A percentile compares a stretch with the other conserved stretches of the same genome.
phyloP scores from a whole-genome alignment of 768 basidiomycete species.

The Royoungia palumana region DNA sequence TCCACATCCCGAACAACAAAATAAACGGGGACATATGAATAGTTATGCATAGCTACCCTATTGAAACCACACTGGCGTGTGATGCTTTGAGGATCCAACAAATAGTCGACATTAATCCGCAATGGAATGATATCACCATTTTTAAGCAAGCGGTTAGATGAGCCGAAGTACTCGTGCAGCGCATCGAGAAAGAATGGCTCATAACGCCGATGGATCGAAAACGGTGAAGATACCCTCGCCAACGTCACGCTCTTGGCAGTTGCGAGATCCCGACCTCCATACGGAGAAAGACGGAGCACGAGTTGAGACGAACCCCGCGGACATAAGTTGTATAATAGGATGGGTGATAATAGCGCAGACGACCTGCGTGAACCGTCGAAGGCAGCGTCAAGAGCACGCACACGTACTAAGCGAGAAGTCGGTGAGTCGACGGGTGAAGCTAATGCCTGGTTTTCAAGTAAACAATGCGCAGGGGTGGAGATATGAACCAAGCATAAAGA shows the following conservation, averaged over 20 bases:
- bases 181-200: slow-evolving; percentile 59
- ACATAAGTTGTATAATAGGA: slow-evolving; percentile 53
- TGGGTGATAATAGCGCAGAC: slow-evolving; percentile 38
- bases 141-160: slow-evolving; percentile 55
- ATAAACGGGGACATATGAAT: slow-evolving; percentile 52
- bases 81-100: slow-evolving; percentile 18
- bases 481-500: background rate
- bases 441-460: slow-evolving; percentile 44
- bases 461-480: background rate
- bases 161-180: slow-evolving; percentile 61
- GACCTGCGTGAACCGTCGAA: slow-evolving; percentile 36
- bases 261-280: slow-evolving; percentile 63
- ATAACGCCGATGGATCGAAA: slow-evolving; percentile 61
- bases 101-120: slow-evolving; percentile 51
- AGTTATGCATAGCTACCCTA: background rate
- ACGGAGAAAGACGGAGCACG: slow-evolving; percentile 51
- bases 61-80: slow-evolving; percentile 7
- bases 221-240: slow-evolving; percentile 76
- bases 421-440: slow-evolving; percentile 36
- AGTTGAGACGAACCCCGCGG: slow-evolving; percentile 29
- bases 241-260: slow-evolving; percentile 67
- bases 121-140: slow-evolving; percentile 72
- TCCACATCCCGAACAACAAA: slow-evolving; percentile 81
- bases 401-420: slow-evolving; percentile 51
- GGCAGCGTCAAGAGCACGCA: slow-evolving; percentile 50